A percentile compares a stretch with the other conserved stretches of the same genome.
Evolutionary conservation across 2,329 filamentous ascomycete genomes (phyloP).

Genomic region (Pseudogymnoascus sp.): DNA sequence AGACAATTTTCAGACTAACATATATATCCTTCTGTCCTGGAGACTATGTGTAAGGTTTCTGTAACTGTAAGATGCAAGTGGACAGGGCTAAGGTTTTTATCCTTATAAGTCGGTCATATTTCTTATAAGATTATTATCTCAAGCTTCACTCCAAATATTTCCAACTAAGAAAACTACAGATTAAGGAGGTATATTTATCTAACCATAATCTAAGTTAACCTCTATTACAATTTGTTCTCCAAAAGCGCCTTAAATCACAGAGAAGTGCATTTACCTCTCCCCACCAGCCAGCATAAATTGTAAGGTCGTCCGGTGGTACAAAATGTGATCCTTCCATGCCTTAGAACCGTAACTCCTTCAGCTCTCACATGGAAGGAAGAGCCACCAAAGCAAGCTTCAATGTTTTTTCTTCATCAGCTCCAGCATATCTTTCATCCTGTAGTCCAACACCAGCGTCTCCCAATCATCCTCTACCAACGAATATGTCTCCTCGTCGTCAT

Average conservation of each 20-base stretch:
- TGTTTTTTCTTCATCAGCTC: constrained; percentile 37
- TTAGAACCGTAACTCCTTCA: neutral
- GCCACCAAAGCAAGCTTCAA: neutral
- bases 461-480: constrained; percentile 55
- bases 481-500: constrained; percentile 50
- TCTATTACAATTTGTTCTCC: neutral
- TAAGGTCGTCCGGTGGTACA: neutral
- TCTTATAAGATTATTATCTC: too few species aligned
- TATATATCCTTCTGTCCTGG: neutral
- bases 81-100: neutral
- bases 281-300: neutral
- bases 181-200: neutral
- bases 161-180: neutral
- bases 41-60: neutral
- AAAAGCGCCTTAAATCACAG: neutral
- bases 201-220: neutral
- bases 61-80: neutral
- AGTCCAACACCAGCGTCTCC: constrained; percentile 52
- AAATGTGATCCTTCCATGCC: neutral
- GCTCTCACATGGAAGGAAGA: neutral
- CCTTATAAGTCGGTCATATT: neutral
- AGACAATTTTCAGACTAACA: neutral
- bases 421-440: constrained; percentile 52
- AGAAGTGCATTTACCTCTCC: neutral
- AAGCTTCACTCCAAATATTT: too few species aligned